These are phyloP conservation scores for Penicillium occitanis DNA, from an alignment of 2,329 filamentous ascomycete species.

Conservation along the genomic window DNA sequence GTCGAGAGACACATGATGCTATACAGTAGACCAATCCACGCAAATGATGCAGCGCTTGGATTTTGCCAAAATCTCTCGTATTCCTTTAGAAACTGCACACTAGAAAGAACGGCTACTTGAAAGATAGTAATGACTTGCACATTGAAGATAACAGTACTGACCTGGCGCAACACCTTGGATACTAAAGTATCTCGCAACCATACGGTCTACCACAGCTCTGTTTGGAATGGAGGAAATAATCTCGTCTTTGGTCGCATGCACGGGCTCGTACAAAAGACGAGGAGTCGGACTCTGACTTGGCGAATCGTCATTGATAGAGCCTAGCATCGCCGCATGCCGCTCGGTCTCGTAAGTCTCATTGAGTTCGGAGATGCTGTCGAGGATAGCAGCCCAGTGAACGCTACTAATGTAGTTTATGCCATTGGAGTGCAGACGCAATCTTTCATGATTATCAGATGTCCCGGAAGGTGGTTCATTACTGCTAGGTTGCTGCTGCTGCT, in stretches of 20 bases:
- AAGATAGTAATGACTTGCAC: neutral
- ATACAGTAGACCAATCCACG: constrained; percentile 1
- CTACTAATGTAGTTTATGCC: neutral
- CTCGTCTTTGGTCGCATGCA: constrained; percentile 8
- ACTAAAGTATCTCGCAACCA: constrained; percentile 21
- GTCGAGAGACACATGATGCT: constrained; percentile 9
- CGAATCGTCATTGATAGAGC: neutral
- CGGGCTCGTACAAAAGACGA: constrained; percentile 14
- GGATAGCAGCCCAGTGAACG: constrained; percentile 14
- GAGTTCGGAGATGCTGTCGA: constrained; percentile 14
- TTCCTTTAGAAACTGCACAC: neutral
- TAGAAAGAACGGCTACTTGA: neutral
- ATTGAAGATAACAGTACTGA: neutral
- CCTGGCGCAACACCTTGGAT: constrained; percentile 6
- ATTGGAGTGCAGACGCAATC: constrained; percentile 4
- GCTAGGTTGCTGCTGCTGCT: neutral
- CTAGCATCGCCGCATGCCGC: neutral
- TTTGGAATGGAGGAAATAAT: constrained; percentile 11
- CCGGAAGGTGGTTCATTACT: neutral
- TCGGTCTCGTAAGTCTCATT: constrained; percentile 9
- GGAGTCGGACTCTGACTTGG: neutral
- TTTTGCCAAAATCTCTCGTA: constrained; percentile 11
- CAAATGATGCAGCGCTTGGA: neutral
- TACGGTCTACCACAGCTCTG: constrained; percentile 18
- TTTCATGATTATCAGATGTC: no score